phyloP scores from a whole-genome alignment of 192 early-diverging fungal species.

The Backusella luteola region DNA sequence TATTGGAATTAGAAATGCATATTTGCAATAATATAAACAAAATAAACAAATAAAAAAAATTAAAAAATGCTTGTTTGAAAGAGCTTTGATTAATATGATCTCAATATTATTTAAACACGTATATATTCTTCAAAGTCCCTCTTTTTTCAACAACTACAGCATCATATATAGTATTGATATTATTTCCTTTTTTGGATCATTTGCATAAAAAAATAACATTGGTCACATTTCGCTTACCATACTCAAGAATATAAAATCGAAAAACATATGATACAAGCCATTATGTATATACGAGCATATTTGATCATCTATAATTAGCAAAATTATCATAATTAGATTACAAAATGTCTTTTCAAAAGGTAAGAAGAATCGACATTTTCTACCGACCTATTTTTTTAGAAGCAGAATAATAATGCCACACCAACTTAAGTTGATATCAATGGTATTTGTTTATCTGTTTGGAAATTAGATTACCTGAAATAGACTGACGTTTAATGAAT shows the following conservation, averaged over 20 bases:
- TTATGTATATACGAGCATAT: neutral
- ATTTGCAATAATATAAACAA: neutral
- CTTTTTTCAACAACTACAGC: neutral
- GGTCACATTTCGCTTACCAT: neutral
- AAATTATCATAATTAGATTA: neutral
- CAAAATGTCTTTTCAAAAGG: neutral
- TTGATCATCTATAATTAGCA: neutral
- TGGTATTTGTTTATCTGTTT: no score
- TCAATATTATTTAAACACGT: neutral
- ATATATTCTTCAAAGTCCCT: neutral
- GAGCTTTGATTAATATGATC: neutral
- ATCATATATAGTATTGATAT: neutral
- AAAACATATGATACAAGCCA: no score
- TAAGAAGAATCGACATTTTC: neutral
- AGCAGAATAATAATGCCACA: neutral
- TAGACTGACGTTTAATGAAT: no score
- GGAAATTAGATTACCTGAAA: no score
- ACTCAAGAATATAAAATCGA: no score
- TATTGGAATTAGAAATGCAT: neutral
- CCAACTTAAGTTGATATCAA: no score
- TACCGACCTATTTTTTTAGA: neutral
- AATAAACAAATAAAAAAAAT: neutral
- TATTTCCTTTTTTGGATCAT: neutral
- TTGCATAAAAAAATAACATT: neutral
- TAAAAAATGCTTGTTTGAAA: neutral